Conservation (phyloP, 2,329 filamentous ascomycete species). For the Beauveria caledonica region DNA sequence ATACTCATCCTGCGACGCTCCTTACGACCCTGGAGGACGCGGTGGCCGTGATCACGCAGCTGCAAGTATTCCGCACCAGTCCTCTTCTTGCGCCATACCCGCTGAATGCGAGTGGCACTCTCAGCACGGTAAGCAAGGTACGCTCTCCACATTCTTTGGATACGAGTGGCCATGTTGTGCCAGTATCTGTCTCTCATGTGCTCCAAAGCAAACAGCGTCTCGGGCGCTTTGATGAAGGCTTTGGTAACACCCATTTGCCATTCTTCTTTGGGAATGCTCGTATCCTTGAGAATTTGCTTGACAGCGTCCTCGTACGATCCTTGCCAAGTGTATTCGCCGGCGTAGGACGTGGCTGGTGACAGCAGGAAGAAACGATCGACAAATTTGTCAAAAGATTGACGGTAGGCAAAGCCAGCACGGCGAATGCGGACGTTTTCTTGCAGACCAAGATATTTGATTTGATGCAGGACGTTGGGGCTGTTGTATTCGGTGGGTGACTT, state of each 20-base stretch:
- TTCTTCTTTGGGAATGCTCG: constrained; percentile 88
- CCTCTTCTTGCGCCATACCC: constrained; percentile 90
- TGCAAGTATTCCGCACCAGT: constrained; percentile 84
- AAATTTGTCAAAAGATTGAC: constrained; percentile 96
- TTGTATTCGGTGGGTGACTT: constrained; percentile 95
- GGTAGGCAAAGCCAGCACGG: constrained; percentile 91
- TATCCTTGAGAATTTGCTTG: constrained; percentile 90
- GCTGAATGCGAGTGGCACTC: constrained; percentile 86
- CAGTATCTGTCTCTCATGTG: constrained; percentile 97
- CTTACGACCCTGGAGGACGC: constrained; percentile 73
- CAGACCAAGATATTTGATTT: constrained; percentile 98
- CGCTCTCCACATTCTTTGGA: constrained; percentile 94
- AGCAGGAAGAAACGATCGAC: constrained; percentile 94
- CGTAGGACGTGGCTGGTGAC: constrained; percentile 90
- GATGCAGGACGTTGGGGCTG: constrained; percentile 83
- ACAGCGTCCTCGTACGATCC: constrained; percentile 82
- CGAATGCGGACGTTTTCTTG: constrained; percentile 98
- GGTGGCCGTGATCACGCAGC: constrained; percentile 80
- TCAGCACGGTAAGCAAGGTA: constrained; percentile 89
- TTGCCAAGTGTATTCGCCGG: constrained; percentile 93
- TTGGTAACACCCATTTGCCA: constrained; percentile 97
- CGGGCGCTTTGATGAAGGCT: constrained; percentile 95
- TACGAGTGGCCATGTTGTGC: constrained; percentile 99
- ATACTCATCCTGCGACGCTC: constrained; percentile 87
- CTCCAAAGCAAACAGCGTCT: constrained; percentile 92